A percentile compares a stretch with the other conserved stretches of the same genome.
Conservation (phyloP, 495 filamentous ascomycete species). For the Podospora conica region DNA sequence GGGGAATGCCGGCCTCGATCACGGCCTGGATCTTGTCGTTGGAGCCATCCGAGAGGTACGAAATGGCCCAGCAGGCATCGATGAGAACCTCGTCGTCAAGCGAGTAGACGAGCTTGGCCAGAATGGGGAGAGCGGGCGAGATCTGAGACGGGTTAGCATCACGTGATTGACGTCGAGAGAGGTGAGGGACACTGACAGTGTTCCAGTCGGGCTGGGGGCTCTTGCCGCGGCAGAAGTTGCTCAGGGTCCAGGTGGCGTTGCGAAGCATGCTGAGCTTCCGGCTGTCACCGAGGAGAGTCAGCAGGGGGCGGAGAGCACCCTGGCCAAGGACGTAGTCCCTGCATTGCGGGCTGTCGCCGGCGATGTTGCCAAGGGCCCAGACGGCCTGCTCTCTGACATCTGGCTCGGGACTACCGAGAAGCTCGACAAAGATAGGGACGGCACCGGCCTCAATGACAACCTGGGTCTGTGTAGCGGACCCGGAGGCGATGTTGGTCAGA, state of each 20-base stretch:
- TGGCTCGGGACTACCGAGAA: conserved; percentile 89
- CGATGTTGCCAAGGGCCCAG: conserved; percentile 98
- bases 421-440: conserved; percentile 96
- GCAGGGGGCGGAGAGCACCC: conserved; percentile 83
- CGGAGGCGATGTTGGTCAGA: conserved; percentile 97
- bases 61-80: conserved; percentile 99
- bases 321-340: conserved; percentile 88
- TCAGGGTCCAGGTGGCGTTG: conserved; percentile 98
- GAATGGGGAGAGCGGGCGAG: conserved; percentile 88
- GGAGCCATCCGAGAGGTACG: conserved; percentile 95
- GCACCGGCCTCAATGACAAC: conserved; percentile 98
- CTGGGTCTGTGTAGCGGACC: conserved; percentile 94
- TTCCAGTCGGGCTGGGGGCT: conserved; percentile 98
- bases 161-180: conserved; percentile 2
- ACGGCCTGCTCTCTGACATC: conserved; percentile 99
- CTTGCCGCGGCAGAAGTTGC: conserved; percentile 99
- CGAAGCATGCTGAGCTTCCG: conserved; percentile 98
- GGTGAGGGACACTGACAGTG: conserved; percentile 60
- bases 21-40: conserved; percentile 99
- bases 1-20: conserved; percentile 96
- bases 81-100: conserved; percentile 98
- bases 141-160: conserved; percentile 56
- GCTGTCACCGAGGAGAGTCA: conserved; percentile 88
- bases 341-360: conserved; percentile 95
- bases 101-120: conserved; percentile 96